phyloP scores from a whole-genome alignment of 441 rosid genomes.

The Syzygium malaccense region DNA sequence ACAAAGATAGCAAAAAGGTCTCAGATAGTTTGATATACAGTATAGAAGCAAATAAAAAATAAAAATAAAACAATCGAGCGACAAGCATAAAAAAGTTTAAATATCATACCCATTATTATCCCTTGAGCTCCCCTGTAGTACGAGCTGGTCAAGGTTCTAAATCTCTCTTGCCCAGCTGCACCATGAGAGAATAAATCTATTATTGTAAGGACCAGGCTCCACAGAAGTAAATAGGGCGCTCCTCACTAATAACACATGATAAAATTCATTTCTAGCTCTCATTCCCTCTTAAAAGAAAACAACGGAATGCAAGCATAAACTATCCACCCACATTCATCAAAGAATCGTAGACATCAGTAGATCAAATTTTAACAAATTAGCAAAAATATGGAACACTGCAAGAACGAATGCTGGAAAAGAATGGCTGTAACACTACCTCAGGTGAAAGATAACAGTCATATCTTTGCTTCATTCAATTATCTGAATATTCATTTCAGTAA shows the following conservation, averaged over 20 bases:
- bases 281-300: not conserved
- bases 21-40: not conserved
- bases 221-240: not conserved
- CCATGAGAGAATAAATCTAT: not conserved
- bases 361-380: not conserved
- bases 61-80: not conserved
- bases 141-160: conserved; percentile 77
- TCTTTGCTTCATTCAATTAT: not conserved
- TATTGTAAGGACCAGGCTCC: not conserved
- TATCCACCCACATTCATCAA: not conserved
- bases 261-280: not conserved
- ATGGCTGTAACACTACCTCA: not conserved
- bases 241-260: not conserved
- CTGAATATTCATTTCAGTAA: not conserved
- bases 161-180: conserved; percentile 85
- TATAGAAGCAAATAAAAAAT: not conserved
- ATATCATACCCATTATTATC: conserved; percentile 49
- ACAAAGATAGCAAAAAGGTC: not conserved
- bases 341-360: not conserved
- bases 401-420: not conserved
- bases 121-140: conserved; percentile 89
- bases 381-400: not conserved
- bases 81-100: not conserved
- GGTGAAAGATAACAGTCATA: not conserved
- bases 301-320: not conserved